Evolutionary conservation across 805 yeast genomes (phyloP).

Genomic region (Monosporozyma aerobia): DNA sequence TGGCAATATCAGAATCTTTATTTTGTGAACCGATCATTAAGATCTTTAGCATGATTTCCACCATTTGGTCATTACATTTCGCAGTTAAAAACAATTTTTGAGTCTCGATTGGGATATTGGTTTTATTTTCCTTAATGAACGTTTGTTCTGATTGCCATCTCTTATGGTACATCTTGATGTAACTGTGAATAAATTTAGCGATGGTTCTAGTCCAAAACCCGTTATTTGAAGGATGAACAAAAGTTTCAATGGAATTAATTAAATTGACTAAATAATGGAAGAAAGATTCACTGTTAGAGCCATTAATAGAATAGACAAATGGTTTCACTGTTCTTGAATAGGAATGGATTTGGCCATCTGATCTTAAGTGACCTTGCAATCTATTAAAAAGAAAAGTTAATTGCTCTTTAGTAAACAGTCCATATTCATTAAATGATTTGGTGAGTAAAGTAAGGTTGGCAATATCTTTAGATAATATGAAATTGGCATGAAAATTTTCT

Average conservation of each 20-base stretch:
- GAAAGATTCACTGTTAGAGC: slow-evolving; percentile 38
- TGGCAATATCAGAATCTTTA: slow-evolving; percentile 49
- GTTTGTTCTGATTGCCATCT: slow-evolving; percentile 42
- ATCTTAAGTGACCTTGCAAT: slow-evolving; percentile 34
- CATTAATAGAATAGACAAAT: slow-evolving; percentile 50
- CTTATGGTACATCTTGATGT: slow-evolving; percentile 52
- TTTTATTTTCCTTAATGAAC: slow-evolving; percentile 5
- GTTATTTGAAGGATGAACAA: slow-evolving; percentile 82
- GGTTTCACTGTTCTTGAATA: slow-evolving; percentile 41
- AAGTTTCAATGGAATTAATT: slow-evolving; percentile 62
- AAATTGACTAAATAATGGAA: slow-evolving; percentile 45
- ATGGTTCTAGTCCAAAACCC: slow-evolving; percentile 77
- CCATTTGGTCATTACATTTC: slow-evolving; percentile 29
- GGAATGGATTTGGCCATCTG: slow-evolving; percentile 33
- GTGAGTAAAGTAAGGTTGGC: background rate
- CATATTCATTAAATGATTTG: slow-evolving; percentile 38
- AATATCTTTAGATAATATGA: slow-evolving; percentile 32
- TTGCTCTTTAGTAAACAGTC: slow-evolving; percentile 59
- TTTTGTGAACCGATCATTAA: slow-evolving; percentile 68
- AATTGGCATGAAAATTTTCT: slow-evolving; percentile 34
- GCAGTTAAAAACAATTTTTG: slow-evolving; percentile 21
- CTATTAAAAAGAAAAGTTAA: slow-evolving; percentile 50
- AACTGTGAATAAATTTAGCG: slow-evolving; percentile 52
- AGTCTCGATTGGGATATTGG: slow-evolving; percentile 7
- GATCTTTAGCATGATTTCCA: slow-evolving; percentile 39